Percentiles rank a stretch among this genome's conserved stretches.
Evolutionary conservation across 306 rosid species (phyloP).

Genomic region (Inga laurina): DNA sequence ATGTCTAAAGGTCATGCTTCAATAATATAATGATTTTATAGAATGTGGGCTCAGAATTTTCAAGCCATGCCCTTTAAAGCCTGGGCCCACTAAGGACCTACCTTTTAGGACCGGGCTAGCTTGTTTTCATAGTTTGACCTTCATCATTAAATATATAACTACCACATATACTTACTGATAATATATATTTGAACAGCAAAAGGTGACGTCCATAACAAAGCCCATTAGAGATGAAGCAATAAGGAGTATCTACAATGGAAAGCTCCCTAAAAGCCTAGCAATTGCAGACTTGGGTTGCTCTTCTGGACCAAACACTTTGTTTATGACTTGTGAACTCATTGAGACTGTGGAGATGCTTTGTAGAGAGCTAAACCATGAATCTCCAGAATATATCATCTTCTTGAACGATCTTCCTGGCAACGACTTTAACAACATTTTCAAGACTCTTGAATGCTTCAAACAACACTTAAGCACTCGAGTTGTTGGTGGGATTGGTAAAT

Average conservation of each 20-base stretch:
- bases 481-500: neutral
- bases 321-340: neutral
- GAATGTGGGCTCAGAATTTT: too few species aligned
- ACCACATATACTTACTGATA: neutral
- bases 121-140: too few species aligned
- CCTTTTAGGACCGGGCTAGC: too few species aligned
- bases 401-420: neutral
- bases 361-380: neutral
- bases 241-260: neutral
- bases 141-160: too few species aligned
- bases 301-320: neutral
- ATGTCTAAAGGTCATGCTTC: too few species aligned
- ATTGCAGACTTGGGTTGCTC: neutral
- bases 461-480: neutral
- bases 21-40: too few species aligned
- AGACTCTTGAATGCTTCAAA: neutral
- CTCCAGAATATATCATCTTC: neutral
- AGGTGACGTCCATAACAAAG: neutral
- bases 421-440: neutral
- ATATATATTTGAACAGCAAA: neutral
- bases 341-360: neutral
- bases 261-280: neutral
- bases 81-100: too few species aligned
- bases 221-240: neutral
- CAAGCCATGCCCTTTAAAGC: too few species aligned